Evolutionary conservation across 2,329 filamentous ascomycete genomes (phyloP).

Genomic region (Berkeleyomyces rouxiae): DNA sequence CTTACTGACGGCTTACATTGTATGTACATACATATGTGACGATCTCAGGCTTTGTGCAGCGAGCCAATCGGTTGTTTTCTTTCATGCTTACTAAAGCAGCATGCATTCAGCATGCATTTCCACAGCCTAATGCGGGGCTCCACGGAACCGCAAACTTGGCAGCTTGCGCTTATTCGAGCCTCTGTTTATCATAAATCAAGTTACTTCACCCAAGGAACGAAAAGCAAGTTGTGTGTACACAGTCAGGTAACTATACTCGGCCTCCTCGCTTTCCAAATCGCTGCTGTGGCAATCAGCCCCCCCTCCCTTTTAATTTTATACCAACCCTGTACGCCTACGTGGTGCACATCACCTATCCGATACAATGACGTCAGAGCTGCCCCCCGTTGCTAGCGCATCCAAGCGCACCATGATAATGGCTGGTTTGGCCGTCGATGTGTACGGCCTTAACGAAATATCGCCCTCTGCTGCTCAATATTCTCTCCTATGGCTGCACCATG

Average conservation of each 20-base stretch:
- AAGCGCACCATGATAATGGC: conserved; percentile 52
- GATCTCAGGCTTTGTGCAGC: too few relatives aligned
- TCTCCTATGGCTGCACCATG: conserved; percentile 84
- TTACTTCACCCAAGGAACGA: not conserved
- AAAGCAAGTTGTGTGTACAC: not conserved
- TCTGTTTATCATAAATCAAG: too few relatives aligned
- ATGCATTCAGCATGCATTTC: not conserved
- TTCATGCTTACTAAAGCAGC: not conserved
- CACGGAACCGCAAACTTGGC: too few relatives aligned
- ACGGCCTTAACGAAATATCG: conserved; percentile 58
- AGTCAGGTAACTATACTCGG: not conserved
- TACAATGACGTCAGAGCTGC: conserved; percentile 1
- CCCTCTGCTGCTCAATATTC: conserved; percentile 39
- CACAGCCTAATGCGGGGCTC: too few relatives aligned
- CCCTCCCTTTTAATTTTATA: not conserved
- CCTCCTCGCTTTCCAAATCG: not conserved
- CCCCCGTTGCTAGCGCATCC: conserved; percentile 36
- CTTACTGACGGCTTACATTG: too few relatives aligned
- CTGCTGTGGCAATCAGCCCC: not conserved
- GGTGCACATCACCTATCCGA: not conserved
- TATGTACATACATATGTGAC: too few relatives aligned
- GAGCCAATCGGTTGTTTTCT: not conserved
- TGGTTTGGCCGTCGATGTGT: conserved; percentile 63
- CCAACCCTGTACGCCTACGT: not conserved
- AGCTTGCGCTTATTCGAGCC: too few relatives aligned